Conservation (phyloP, 1,284 basidiomycete species). For the Ceratobasidium sp. region DNA sequence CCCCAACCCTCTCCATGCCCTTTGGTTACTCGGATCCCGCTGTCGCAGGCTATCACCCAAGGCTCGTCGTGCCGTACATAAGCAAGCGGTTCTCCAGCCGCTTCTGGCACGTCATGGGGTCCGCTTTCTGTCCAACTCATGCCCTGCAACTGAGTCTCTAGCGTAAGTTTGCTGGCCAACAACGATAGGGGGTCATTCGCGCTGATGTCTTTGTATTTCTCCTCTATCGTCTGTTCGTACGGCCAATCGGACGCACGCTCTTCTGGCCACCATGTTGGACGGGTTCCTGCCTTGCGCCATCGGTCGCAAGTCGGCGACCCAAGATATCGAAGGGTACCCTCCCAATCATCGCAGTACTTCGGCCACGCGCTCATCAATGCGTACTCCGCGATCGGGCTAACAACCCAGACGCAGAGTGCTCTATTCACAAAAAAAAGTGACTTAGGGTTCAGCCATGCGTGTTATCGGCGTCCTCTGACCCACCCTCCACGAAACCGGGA, state of each 20-base stretch:
- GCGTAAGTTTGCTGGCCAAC: too few species aligned
- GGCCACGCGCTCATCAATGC: neutral
- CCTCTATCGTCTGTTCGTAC: neutral
- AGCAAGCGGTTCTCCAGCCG: too few species aligned
- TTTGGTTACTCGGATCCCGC: too few species aligned
- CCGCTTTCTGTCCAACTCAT: too few species aligned
- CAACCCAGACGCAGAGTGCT: neutral
- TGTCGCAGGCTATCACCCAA: too few species aligned
- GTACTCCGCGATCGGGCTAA: conserved; percentile 3
- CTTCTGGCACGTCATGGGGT: too few species aligned
- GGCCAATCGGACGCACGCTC: neutral
- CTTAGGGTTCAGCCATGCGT: neutral
- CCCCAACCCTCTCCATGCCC: too few species aligned
- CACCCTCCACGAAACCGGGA: conserved; percentile 11
- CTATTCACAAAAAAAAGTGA: neutral
- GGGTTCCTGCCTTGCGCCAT: neutral
- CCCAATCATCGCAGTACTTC: neutral
- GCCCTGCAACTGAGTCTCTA: too few species aligned
- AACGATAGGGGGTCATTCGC: neutral
- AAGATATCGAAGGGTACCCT: neutral
- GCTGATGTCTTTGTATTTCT: neutral
- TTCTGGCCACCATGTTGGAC: conserved; percentile 13
- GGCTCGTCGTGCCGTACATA: too few species aligned
- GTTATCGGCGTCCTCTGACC: too few species aligned
- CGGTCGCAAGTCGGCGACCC: neutral